Base-by-base conservation (phyloP, 495 filamentous ascomycete genomes). In the Staphylotrichum tortipilum region DNA sequence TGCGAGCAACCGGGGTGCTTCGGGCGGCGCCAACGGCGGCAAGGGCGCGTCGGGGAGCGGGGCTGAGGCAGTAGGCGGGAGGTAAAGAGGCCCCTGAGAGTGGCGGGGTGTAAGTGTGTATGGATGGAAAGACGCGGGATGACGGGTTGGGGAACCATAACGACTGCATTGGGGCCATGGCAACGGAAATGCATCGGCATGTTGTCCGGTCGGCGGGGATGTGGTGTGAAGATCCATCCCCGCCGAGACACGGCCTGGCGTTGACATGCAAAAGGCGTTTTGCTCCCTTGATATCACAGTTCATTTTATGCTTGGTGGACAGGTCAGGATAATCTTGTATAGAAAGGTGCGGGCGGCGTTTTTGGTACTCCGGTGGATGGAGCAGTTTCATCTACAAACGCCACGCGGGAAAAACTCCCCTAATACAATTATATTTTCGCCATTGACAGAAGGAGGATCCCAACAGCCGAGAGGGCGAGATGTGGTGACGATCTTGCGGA, bases 1-100 rank as follows among this genome's bases (percentile, higher is more conserved):
- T 10, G 52, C 68, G 1, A 68, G 56, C 50, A 65, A 63, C 44
- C 44, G 43, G 42, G 40, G 22, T 17, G 19, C 53, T 17, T 15
- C 45, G 5, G 28, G 26, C 9, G 35, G 40, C 7, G 26, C 47
- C 2, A 60, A 61, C 22, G 61, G 55, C 22, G 43, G 53, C 19
- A 53, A 45, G 14, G 9, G 40, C 6, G 34, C 50, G 8, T 33
- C 50, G 2, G 54, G 51, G 23, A 43, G 29, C 34, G 37, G 37
- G 34, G 26, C 52, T 12, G 62, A 65, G 38, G 40, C 54, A 0
- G 56, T 54, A 0, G 57, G 53, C 2, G 61, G 57, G 7, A 44
- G 61, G 48, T 64, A 36, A 55, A 18, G 7, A 28, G 3, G 18
- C 18, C 3, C 14, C 1, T 7, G 19, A 15, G 31, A 4, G 1